Percentiles rank a stretch among this genome's conserved stretches.
Evolutionary conservation across 345 rosid species (phyloP).

Genomic region (Murraya paniculata): DNA sequence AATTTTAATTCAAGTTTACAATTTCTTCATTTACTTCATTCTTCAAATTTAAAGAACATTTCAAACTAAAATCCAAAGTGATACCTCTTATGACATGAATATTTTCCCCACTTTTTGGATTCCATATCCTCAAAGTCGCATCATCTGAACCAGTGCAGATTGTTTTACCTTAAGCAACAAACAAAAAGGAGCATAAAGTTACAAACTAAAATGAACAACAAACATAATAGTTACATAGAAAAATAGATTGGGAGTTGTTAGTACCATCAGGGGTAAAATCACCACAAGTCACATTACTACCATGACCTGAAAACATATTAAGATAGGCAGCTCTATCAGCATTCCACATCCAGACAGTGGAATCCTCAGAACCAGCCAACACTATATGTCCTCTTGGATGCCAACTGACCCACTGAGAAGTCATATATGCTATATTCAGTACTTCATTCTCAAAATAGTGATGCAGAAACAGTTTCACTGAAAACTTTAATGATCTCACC

Average conservation of each 20-base stretch:
- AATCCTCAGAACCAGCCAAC: conserved; percentile 86
- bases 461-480: background rate
- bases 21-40: background rate
- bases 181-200: background rate
- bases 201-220: background rate
- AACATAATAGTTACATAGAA: background rate
- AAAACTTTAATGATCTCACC: conserved; percentile 35
- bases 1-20: background rate
- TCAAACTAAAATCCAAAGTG: conserved; percentile 9
- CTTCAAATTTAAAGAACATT: background rate
- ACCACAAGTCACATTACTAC: conserved; percentile 72
- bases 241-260: conserved; percentile 8
- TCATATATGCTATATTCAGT: conserved; percentile 14
- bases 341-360: conserved; percentile 93
- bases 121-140: conserved; percentile 85
- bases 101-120: conserved; percentile 76
- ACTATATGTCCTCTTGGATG: conserved; percentile 90
- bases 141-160: conserved; percentile 93
- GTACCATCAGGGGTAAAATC: conserved; percentile 95
- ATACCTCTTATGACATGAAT: conserved; percentile 72
- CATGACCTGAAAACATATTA: conserved; percentile 79
- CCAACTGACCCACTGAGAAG: conserved; percentile 86
- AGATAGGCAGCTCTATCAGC: conserved; percentile 74
- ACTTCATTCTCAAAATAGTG: background rate
- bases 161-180: conserved; percentile 59